These are phyloP conservation scores for Neocucurbitaria cava DNA, from an alignment of 2,329 filamentous ascomycete species.

Conservation along the genomic window DNA sequence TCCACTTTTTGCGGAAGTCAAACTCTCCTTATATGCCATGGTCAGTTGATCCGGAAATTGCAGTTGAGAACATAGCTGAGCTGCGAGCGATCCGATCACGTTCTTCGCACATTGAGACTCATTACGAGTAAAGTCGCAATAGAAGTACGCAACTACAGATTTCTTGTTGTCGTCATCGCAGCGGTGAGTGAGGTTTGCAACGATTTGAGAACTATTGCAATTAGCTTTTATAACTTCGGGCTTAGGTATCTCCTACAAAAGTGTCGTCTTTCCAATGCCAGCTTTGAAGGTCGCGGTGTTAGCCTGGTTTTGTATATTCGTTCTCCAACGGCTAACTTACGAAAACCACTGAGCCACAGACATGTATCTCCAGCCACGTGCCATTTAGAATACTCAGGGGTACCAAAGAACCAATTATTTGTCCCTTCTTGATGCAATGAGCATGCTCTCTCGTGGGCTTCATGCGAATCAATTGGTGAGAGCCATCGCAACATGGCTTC, in stretches of 20 bases:
- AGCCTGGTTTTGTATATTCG: no score
- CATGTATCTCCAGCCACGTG: no score
- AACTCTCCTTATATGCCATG: neutral
- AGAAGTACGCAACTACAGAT: neutral
- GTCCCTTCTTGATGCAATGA: neutral
- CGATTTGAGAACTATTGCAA: no score
- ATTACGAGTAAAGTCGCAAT: neutral
- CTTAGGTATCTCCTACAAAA: no score
- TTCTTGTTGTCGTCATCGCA: no score
- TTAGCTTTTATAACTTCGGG: no score
- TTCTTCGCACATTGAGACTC: neutral
- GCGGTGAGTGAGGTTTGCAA: no score
- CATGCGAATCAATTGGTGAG: no score
- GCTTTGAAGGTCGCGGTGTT: no score
- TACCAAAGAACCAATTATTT: neutral
- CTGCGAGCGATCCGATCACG: neutral
- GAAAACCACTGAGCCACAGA: neutral
- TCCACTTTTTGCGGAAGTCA: no score
- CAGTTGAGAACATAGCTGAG: neutral
- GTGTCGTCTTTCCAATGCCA: neutral
- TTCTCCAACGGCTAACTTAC: no score
- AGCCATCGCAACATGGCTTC: neutral
- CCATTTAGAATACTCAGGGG: neutral
- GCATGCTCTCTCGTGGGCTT: neutral
- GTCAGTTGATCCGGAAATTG: neutral